A percentile compares a stretch with the other conserved stretches of the same genome.
These are phyloP conservation scores for Craterostigma plantagineum DNA, from an alignment of 257 asterid species.

Conservation along the genomic window DNA sequence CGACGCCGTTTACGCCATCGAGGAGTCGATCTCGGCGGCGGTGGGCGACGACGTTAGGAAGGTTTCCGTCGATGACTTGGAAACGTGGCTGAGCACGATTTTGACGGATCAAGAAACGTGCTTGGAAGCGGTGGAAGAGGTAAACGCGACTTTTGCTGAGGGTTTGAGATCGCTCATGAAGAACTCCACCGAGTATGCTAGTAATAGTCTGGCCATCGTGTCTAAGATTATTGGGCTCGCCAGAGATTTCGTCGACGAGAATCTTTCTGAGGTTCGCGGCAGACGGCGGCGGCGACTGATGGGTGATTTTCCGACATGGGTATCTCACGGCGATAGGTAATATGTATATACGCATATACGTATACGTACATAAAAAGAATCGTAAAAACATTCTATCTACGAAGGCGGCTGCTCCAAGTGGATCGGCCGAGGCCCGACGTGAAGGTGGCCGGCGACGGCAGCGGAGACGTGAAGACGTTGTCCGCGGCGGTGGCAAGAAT, in stretches of 20 bases:
- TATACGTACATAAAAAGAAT: too few species aligned
- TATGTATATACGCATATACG: too few species aligned
- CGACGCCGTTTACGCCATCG: slow-evolving; percentile 45
- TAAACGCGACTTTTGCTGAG: slow-evolving; percentile 25
- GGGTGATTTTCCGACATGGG: slow-evolving; percentile 37
- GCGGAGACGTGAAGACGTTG: slow-evolving; percentile 31
- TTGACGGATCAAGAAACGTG: slow-evolving; percentile 67
- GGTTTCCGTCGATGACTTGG: slow-evolving; percentile 1
- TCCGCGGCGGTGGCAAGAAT: slow-evolving; percentile 38
- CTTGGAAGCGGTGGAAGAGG: slow-evolving; percentile 49
- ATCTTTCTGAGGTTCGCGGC: slow-evolving; percentile 25
- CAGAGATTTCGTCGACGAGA: slow-evolving; percentile 20
- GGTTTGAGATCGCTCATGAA: slow-evolving; percentile 24
- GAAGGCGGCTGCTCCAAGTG: slow-evolving; percentile 29
- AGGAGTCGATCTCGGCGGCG: slow-evolving; percentile 28
- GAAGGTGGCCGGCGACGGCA: slow-evolving; percentile 55
- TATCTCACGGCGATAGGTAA: slow-evolving; percentile 25
- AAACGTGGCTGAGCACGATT: slow-evolving; percentile 66
- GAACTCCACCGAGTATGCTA: slow-evolving; percentile 43
- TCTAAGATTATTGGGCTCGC: slow-evolving; percentile 22
- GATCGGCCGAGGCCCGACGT: slow-evolving; percentile 23
- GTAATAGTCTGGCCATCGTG: slow-evolving; percentile 72
- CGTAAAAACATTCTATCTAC: too few species aligned
- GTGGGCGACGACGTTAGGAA: slow-evolving; percentile 3
- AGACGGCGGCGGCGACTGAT: slow-evolving; percentile 1